These are phyloP conservation scores for Microdochium paspali DNA, from an alignment of 2,329 filamentous ascomycete species.

Conservation along the genomic window DNA sequence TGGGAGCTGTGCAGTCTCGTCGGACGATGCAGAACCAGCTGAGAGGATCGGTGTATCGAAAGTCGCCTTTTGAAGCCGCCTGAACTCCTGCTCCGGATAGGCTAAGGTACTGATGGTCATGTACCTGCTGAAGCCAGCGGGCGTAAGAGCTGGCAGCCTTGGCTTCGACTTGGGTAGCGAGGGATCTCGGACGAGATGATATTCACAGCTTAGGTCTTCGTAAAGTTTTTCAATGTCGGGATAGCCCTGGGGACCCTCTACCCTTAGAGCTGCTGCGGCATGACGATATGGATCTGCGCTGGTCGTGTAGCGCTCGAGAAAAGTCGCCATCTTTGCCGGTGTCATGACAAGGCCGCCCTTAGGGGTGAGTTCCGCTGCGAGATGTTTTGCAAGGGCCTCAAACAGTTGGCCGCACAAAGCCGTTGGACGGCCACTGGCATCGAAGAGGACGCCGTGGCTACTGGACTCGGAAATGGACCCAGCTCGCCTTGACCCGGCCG, in stretches of 20 bases:
- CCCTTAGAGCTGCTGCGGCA: background rate
- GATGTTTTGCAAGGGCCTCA: background rate
- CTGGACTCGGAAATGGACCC: background rate
- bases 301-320: background rate
- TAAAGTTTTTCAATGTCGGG: background rate
- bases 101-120: conserved; percentile 64
- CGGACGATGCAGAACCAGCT: conserved; percentile 45
- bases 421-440: background rate
- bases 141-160: conserved; percentile 54
- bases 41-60: conserved; percentile 58
- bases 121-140: conserved; percentile 61
- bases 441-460: background rate
- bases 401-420: background rate
- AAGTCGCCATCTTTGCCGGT: background rate
- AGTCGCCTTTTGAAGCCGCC: conserved; percentile 59
- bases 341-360: background rate
- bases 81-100: conserved; percentile 66
- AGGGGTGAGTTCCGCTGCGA: background rate
- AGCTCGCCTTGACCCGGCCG: background rate
- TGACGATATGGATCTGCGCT: background rate
- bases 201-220: conserved; percentile 37
- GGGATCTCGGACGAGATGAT: conserved; percentile 47
- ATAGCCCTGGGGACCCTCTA: background rate
- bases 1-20: conserved; percentile 64
- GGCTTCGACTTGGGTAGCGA: conserved; percentile 34